Evolutionary conservation across 805 yeast genomes (phyloP).

Genomic region (Pichia paraexigua): DNA sequence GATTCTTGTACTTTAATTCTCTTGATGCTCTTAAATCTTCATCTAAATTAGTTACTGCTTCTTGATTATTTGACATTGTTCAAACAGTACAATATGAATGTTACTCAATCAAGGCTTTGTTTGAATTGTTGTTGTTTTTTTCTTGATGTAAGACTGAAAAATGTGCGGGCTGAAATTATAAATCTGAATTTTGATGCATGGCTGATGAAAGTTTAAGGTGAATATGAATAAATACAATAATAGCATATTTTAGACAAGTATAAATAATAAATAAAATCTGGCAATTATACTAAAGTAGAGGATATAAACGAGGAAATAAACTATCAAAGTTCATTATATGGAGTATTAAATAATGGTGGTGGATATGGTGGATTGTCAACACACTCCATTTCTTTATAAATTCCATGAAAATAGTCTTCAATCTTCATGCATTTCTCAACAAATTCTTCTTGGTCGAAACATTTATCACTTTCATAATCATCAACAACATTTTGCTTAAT

Average conservation of each 20-base stretch:
- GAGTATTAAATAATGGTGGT: constrained; percentile 17
- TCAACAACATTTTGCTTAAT: constrained; percentile 18
- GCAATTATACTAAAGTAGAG: background rate
- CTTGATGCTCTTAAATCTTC: constrained; percentile 50
- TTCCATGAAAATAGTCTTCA: constrained; percentile 23
- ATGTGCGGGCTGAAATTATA: background rate
- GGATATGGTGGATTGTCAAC: constrained; percentile 24
- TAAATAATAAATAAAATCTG: too few species aligned
- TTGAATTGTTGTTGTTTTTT: too few species aligned
- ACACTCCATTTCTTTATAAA: constrained; percentile 29
- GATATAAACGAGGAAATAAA: background rate
- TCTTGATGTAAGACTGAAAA: background rate
- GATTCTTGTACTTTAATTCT: constrained; percentile 40
- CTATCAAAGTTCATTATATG: constrained; percentile 15
- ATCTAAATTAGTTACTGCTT: constrained; percentile 44
- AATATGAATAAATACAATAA: too few species aligned
- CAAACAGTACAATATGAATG: too few species aligned
- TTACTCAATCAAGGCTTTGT: background rate
- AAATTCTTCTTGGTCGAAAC: constrained; percentile 24
- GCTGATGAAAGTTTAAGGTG: too few species aligned
- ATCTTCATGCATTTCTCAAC: constrained; percentile 24
- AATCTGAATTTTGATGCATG: background rate
- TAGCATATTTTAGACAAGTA: background rate
- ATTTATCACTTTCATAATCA: constrained; percentile 14
- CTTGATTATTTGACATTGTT: background rate